Percentiles rank a stretch among this genome's conserved stretches.
These are phyloP conservation scores for Chytriomyces sp. DNA, from an alignment of 192 early-diverging fungal species.

Conservation along the genomic window DNA sequence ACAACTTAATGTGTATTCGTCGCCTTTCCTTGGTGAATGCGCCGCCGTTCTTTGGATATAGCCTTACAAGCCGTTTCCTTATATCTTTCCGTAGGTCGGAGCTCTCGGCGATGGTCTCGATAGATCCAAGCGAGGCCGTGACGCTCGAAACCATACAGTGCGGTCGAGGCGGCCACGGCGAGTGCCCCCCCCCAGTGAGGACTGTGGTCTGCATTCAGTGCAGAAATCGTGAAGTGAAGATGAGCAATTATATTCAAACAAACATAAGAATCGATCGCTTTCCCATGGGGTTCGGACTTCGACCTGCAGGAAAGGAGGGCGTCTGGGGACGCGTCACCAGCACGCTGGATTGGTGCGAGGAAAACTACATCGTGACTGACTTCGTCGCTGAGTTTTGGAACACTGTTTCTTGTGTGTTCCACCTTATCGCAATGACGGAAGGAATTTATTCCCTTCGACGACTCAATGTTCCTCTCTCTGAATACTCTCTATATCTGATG, in stretches of 20 bases:
- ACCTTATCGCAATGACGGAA: not conserved
- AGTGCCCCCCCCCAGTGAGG: too few relatives aligned
- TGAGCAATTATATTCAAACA: not conserved
- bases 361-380: conserved; percentile 67
- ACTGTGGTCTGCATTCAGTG: not conserved
- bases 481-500: not conserved
- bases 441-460: not conserved
- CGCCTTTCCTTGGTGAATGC: too few relatives aligned
- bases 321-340: conserved; percentile 33
- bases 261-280: not conserved
- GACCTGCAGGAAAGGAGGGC: conserved; percentile 1
- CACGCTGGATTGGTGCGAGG: conserved; percentile 54
- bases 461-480: not conserved
- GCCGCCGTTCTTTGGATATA: too few relatives aligned
- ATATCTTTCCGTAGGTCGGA: too few relatives aligned
- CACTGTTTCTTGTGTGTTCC: not conserved
- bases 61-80: too few relatives aligned
- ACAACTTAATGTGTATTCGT: too few relatives aligned
- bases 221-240: not conserved
- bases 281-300: conserved; percentile 14
- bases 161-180: too few relatives aligned
- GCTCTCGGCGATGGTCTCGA: too few relatives aligned
- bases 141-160: too few relatives aligned
- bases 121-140: too few relatives aligned
- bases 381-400: conserved; percentile 70